Evolutionary conservation across 23 red algal species (phyloP).

Genomic region (Gracilaria caudata): DNA sequence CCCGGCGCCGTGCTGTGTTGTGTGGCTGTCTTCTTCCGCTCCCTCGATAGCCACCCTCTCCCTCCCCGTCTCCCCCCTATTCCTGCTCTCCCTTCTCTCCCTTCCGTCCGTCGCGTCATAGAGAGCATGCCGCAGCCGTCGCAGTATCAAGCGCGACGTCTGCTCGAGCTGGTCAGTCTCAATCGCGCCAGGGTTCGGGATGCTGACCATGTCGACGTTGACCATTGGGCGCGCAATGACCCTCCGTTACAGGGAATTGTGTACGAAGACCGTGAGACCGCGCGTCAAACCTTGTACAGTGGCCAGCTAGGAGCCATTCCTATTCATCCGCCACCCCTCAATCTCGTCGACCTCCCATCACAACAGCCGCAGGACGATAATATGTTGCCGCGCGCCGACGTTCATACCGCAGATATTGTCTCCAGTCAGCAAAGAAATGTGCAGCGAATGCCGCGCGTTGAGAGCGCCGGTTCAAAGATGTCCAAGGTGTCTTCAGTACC

Average conservation of each 20-base stretch:
- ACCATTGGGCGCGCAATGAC: conserved; percentile 43
- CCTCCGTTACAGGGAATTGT: conserved; percentile 45
- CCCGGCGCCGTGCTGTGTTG: too few species aligned
- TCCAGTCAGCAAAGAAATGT: background rate
- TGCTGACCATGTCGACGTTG: conserved; percentile 11
- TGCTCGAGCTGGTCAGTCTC: conserved; percentile 34
- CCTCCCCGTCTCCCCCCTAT: background rate
- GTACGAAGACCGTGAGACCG: conserved; percentile 11
- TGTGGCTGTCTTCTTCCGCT: background rate
- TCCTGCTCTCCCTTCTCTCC: background rate
- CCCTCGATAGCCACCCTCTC: too few species aligned
- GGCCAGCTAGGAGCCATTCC: conserved; percentile 42
- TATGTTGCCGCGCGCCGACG: background rate
- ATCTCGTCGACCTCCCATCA: too few species aligned
- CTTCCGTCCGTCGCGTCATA: background rate
- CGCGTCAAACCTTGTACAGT: conserved; percentile 1
- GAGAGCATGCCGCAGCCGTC: conserved; percentile 20
- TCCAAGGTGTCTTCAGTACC: conserved; percentile 38
- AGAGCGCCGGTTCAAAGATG: conserved; percentile 2
- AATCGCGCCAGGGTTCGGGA: background rate
- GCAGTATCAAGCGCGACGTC: conserved; percentile 31
- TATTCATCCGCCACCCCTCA: background rate
- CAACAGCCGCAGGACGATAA: background rate
- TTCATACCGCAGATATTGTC: background rate
- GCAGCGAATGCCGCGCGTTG: conserved; percentile 10